Base-by-base conservation (phyloP, 2,329 filamentous ascomycete genomes). In the Hymenoscyphus repandus region DNA sequence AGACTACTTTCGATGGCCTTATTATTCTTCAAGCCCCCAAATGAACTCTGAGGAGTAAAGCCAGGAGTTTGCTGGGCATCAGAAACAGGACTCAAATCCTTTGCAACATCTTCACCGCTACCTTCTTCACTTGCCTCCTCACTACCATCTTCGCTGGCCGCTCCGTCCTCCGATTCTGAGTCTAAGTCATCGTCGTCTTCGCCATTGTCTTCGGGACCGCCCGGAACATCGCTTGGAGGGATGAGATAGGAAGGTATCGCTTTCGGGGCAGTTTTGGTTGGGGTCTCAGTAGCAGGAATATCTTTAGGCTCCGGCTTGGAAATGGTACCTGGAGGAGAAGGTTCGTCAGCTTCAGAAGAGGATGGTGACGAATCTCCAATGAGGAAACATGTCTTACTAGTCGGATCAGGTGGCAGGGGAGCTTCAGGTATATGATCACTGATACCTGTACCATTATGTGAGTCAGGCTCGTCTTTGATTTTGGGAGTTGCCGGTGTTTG, bases 91-190 rank as follows among this genome's bases (percentile, higher is more conserved):
- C 78, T 83, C 11, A 84, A 67, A 45, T 85, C 81, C 60, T 83
- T 80, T n/a, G 75, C 75, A 41, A 85, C 76, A 64, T 85, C 82
- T 44, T 85, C 73, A 20, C 80, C 82, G 54, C 63, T 74, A 34
- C 71, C 71, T 30, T 77, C 75, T 2, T 74, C 74, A 11, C 75
- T 76, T 17, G 72, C 70, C 0, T 72, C 72, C 41, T 55, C 75
- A 6, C 63, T 74, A 34, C 71, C 70, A 0, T 72, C 72, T 11
- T 71, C 72, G 4, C 49, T 49, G 13, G 68, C 70, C 6, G 71
- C 72, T 10, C 66, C 64, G 17, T 40, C 45, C 11, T 69, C 61
- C 7, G 56, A 56, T 6, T 52, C 9, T 38, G 63, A 64, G 13
- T 59, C 64, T 12, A 60, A 63, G 31, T 61, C 57, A 38, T 60